phyloP scores from a whole-genome alignment of 2,329 filamentous ascomycete species.

The Hypoxylon sp. region DNA sequence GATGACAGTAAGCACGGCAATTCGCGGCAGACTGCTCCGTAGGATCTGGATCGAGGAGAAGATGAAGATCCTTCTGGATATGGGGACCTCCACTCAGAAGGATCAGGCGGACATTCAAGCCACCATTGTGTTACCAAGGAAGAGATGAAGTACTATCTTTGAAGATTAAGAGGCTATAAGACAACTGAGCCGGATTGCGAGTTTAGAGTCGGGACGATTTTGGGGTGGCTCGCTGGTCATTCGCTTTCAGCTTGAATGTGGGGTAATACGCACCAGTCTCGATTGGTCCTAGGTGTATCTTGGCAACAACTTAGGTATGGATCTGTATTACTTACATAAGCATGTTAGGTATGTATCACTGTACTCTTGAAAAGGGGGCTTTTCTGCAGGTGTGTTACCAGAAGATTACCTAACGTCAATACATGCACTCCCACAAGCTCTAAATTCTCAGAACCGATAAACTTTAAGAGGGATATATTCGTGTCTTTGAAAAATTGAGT shows the following conservation, averaged over 20 bases:
- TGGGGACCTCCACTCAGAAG: neutral
- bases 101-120: slow-evolving; percentile 5
- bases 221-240: neutral
- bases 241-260: slow-evolving; percentile 18
- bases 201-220: neutral
- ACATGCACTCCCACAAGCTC: too few relatives aligned
- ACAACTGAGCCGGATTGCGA: slow-evolving; percentile 8
- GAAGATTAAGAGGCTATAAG: slow-evolving; percentile 6
- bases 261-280: slow-evolving; percentile 20
- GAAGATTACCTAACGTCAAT: too few relatives aligned
- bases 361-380: slow-evolving; percentile 3
- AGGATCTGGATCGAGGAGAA: slow-evolving; percentile 12
- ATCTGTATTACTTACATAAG: slow-evolving; percentile 5
- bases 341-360: neutral
- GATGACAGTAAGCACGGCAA: slow-evolving; percentile 22
- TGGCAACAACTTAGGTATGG: neutral
- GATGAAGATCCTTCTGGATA: neutral
- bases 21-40: neutral
- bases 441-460: too few relatives aligned
- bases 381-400: neutral
- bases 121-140: slow-evolving; percentile 6
- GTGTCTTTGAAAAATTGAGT: too few relatives aligned
- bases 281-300: neutral
- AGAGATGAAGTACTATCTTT: slow-evolving; percentile 15
- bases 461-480: too few relatives aligned